Conservation (phyloP, 2,329 filamentous ascomycete species). For the Cordyceps cicadae region DNA sequence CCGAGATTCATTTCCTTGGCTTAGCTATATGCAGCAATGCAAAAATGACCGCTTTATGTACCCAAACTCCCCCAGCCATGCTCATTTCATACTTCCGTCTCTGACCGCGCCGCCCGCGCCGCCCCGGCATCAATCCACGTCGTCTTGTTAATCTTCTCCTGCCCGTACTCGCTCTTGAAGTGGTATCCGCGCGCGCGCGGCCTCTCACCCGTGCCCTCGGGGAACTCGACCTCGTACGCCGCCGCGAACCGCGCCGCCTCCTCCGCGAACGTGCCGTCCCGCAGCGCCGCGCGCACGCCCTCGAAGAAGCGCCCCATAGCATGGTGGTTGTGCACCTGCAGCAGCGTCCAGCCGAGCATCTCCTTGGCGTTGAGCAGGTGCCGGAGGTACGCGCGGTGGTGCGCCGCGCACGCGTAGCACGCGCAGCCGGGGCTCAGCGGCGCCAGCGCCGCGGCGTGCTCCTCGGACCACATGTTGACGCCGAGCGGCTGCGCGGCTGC, state of each 20-base stretch:
- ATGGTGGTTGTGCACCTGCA: slow-evolving; percentile 87
- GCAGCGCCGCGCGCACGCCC: slow-evolving; percentile 58
- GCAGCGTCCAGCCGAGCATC: slow-evolving; percentile 90
- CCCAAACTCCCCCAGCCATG: not conserved
- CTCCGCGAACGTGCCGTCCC: slow-evolving; percentile 52
- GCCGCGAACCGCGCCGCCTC: slow-evolving; percentile 33
- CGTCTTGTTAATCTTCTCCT: slow-evolving; percentile 59
- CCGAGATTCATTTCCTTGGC: not conserved
- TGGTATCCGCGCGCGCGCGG: slow-evolving; percentile 79
- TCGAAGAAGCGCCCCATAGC: slow-evolving; percentile 66
- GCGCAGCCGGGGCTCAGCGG: slow-evolving; percentile 57
- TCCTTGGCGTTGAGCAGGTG: slow-evolving; percentile 86
- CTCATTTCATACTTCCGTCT: not conserved
- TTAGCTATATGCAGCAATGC: not conserved
- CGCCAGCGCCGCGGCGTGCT: slow-evolving; percentile 51
- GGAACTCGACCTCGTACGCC: slow-evolving; percentile 62
- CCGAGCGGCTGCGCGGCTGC: slow-evolving; percentile 47
- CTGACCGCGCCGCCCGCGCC: not conserved
- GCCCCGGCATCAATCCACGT: slow-evolving; percentile 46
- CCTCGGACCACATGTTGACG: slow-evolving; percentile 64
- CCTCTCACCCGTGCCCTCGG: slow-evolving; percentile 64
- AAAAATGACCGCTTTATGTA: not conserved
- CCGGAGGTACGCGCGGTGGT: slow-evolving; percentile 80
- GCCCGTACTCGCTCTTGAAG: slow-evolving; percentile 60
- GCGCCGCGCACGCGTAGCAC: slow-evolving; percentile 77